Evolutionary conservation across 257 asterid genomes (phyloP).

Genomic region (Nicotiana knightiana): DNA sequence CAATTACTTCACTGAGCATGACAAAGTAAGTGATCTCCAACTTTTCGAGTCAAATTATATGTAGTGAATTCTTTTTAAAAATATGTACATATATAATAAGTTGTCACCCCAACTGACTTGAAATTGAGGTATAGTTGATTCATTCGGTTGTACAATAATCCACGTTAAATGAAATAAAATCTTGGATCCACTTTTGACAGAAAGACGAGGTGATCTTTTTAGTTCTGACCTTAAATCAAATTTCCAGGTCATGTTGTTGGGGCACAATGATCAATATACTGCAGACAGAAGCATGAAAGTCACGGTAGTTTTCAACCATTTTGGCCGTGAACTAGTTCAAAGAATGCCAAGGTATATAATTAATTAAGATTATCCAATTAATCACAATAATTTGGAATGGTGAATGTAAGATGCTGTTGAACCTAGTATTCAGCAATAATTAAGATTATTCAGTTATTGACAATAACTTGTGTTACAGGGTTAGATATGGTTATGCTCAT

Average conservation of each 20-base stretch:
- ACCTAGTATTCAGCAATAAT: background rate
- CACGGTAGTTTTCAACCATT: constrained; percentile 60
- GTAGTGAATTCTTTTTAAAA: background rate
- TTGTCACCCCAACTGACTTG: background rate
- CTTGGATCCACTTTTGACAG: background rate
- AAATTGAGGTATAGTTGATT: background rate
- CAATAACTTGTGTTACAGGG: constrained; percentile 31
- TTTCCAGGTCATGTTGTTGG: constrained; percentile 63
- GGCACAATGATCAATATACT: constrained; percentile 48
- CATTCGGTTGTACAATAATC: background rate
- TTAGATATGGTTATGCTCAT: constrained; percentile 63
- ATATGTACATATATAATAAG: background rate
- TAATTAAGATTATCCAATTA: background rate
- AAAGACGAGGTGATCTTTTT: background rate
- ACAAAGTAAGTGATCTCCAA: constrained; percentile 32
- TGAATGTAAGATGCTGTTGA: background rate
- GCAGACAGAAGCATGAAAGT: constrained; percentile 58
- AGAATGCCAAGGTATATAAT: constrained; percentile 61
- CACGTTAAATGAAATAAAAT: background rate
- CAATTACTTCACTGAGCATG: constrained; percentile 60
- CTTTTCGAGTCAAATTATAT: background rate
- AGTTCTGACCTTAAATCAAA: background rate
- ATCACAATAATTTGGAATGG: background rate
- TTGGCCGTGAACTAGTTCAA: constrained; percentile 64
- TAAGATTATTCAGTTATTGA: background rate